Evolutionary conservation across 2,329 filamentous ascomycete genomes (phyloP), one percentile per base, ranked within the genome.

Genomic region (Pseudogymnoascus destructans): DNA sequence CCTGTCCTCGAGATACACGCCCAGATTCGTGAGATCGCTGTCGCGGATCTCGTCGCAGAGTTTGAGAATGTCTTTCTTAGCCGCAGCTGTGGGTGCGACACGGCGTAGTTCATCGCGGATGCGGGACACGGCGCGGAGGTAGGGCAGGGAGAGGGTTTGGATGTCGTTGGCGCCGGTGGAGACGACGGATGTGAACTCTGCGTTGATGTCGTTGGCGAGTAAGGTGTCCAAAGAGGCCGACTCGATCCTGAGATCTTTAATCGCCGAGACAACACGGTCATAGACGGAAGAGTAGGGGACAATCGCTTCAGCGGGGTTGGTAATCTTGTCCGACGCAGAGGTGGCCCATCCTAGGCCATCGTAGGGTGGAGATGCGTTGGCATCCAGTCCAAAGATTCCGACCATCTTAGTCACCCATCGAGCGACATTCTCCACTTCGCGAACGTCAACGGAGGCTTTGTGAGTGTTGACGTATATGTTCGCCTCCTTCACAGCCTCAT

Each of bases 1-100:
- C 55, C 89, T 81, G 66, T 96, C 91, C 68, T 96, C 91, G 0
- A 96, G 82, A 67, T 95, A 95, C 59, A 96, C 86, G 35, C 86
- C 88, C 0, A 95, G 74, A 59, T 91, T 84, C 66, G 87, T 91
- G 9, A 96, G 80, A 59, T 91, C 83, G 8, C 82, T 77, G 69
- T 96, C 88, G 57, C 91, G 86, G 42, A 96, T 81, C 15, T 80
- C 78, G 68, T 95, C 92, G 63, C 86, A 93, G 52, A 95, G 79
- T 0, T 76, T 72, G 1, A 96, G 80, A 35, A 93, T 82, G 3
- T 86, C 79, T 68, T 89, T 88, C 60, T 86, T 82, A 1, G 81
- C 75, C 13, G 77, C 72, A 0, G 77, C 71, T 0, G 71, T 66
- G 0, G 74, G 70, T 3, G 78, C 76, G 0, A 87, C 70, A 5